Conservation (phyloP, 768 basidiomycete species). For the Tricholoma bakamatsutake region DNA sequence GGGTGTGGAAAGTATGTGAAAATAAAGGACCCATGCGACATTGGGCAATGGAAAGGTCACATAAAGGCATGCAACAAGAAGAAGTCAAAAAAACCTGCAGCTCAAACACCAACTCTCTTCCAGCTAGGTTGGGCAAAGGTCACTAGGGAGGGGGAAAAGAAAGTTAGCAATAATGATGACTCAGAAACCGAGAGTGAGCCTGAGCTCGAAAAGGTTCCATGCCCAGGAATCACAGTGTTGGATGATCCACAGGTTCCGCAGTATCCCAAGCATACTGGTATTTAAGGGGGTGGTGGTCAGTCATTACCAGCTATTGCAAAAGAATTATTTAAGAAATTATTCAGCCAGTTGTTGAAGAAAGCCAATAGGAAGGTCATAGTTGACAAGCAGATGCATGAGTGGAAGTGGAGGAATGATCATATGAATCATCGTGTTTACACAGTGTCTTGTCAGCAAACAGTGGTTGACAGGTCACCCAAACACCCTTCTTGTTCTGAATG, state of each 20-base stretch:
- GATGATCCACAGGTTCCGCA: neutral
- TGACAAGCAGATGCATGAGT: neutral
- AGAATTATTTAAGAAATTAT: neutral
- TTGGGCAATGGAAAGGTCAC: neutral
- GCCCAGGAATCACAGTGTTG: neutral
- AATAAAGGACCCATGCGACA: neutral
- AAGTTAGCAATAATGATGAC: no score
- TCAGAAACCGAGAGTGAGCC: neutral
- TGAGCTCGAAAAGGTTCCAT: neutral
- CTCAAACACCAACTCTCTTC: neutral
- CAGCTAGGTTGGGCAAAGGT: neutral
- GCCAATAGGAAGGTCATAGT: neutral
- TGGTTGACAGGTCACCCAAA: neutral
- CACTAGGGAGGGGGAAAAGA: neutral
- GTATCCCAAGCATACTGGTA: neutral
- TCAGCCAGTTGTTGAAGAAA: neutral
- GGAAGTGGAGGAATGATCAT: neutral
- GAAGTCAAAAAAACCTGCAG: neutral
- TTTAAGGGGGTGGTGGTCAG: neutral
- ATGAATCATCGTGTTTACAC: neutral
- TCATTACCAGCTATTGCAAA: neutral
- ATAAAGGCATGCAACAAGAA: neutral
- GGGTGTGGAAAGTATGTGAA: neutral
- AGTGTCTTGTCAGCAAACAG: neutral
- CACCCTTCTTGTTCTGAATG: neutral